These are phyloP conservation scores for Graphium sp. DNA, from an alignment of 2,329 filamentous ascomycete species.

Conservation along the genomic window DNA sequence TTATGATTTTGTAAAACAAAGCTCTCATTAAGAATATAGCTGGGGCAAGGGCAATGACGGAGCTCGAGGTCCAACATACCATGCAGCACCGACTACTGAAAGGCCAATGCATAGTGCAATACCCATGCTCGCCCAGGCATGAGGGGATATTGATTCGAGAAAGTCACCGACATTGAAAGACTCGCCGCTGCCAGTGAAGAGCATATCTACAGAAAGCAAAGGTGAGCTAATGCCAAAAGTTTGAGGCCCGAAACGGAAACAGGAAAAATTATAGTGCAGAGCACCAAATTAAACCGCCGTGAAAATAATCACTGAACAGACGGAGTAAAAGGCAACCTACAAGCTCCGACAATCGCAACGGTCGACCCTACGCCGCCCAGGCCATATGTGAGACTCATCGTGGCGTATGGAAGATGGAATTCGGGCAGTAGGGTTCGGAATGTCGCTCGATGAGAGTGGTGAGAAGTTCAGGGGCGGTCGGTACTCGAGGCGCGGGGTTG, in stretches of 20 bases:
- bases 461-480: neutral
- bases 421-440: conserved; percentile 1
- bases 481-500: conserved; percentile 1
- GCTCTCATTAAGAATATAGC: no score
- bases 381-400: conserved; percentile 60
- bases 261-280: neutral
- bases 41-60: conserved; percentile 3
- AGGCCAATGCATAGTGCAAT: conserved; percentile 91
- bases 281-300: neutral
- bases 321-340: conserved; percentile 32
- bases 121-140: conserved; percentile 80
- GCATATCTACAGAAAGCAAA: conserved; percentile 57
- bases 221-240: neutral
- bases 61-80: conserved; percentile 39
- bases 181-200: conserved; percentile 93
- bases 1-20: no score
- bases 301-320: no score
- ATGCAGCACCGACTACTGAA: conserved; percentile 93
- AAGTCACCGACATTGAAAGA: conserved; percentile 94
- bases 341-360: conserved; percentile 58
- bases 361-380: conserved; percentile 50
- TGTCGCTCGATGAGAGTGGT: conserved; percentile 1
- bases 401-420: conserved; percentile 9
- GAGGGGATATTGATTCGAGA: conserved; percentile 84
- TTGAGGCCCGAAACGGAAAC: conserved; percentile 1